Percentiles rank a stretch among this genome's conserved stretches.
Evolutionary conservation across 768 basidiomycete genomes (phyloP).

Genomic region (Russula sp.): DNA sequence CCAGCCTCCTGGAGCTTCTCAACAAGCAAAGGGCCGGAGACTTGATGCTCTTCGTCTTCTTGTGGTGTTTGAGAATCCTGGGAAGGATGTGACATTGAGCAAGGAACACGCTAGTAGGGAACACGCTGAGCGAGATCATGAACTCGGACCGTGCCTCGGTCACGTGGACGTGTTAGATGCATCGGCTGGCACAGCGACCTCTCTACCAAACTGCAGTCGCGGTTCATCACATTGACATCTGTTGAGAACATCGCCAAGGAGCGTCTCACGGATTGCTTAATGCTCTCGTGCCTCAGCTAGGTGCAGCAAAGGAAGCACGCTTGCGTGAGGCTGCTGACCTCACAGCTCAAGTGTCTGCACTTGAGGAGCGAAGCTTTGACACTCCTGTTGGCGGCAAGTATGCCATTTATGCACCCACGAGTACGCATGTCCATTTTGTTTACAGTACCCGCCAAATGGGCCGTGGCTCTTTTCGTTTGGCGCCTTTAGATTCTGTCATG

Average conservation of each 20-base stretch:
- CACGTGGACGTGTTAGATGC: constrained; percentile 30
- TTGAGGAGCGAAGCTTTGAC: constrained; percentile 59
- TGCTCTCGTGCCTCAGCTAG: constrained; percentile 18
- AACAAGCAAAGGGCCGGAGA: constrained; percentile 81
- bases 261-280: no score
- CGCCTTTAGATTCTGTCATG: no score
- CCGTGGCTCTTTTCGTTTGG: no score
- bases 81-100: constrained; percentile 55
- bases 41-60: constrained; percentile 51
- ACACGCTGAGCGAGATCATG: not conserved
- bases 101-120: not conserved
- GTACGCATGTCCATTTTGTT: not conserved
- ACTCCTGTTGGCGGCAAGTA: constrained; percentile 47
- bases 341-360: constrained; percentile 54
- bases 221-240: no score
- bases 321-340: constrained; percentile 60
- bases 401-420: constrained; percentile 14
- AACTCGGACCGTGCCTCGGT: not conserved
- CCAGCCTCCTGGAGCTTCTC: constrained; percentile 85
- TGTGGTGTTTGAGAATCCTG: constrained; percentile 48
- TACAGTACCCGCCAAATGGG: no score
- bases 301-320: constrained; percentile 57
- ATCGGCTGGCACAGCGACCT: no score
- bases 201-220: no score
- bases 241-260: no score